Evolutionary conservation across 257 asterid species (phyloP), one percentile per base, ranked within the genome.

Genomic region (Leptodermis oblonga): DNA sequence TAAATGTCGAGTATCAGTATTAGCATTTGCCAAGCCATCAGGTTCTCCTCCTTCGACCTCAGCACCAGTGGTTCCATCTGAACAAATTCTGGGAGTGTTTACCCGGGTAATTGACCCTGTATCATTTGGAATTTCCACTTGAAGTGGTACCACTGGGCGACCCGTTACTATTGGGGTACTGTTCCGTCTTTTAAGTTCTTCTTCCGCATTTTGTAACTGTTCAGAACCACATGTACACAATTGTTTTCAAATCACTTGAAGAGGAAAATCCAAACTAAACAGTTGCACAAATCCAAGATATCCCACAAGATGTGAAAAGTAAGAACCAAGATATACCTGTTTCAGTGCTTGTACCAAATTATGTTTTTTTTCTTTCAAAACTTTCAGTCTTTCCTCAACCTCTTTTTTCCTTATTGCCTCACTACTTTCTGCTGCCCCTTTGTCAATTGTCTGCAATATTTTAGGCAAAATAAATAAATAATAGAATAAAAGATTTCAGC

Each of bases 151-250:
- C 65, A 87, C 80, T 25, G 89, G 85, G 20, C 88, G 90, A 34
- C 79, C 87, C 13, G 85, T 65, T 49, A 58, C 69, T 36, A 88
- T 88, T 75, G 82, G 96, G 56, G n/a, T 26, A 43, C 77, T 78
- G 67, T 74, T 85, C 70, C 81, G 89, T 70, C 87, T 82, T 87
- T 85, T 86, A 36, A 90, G 80, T 76, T 87, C 96, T 74, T 92
- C 98, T 81, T 90, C 99, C 62, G 96, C 97, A 70, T 73, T 86
- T 73, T 88, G 70, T 73, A 93, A 90, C 97, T 93, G 91, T 49
- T 36, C 81, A 73, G n/a, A 65, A 70, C 36, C n/a, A 63, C 25
- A 33, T 42, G 26, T 8, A 31, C 34, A 52, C 17, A 63, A 49
- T 71, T 53, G 46, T 3, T 26, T 11, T n/a, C 59, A 4, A 51